Conservation (phyloP, 1,284 basidiomycete species). For the Coniferiporia weirii region DNA sequence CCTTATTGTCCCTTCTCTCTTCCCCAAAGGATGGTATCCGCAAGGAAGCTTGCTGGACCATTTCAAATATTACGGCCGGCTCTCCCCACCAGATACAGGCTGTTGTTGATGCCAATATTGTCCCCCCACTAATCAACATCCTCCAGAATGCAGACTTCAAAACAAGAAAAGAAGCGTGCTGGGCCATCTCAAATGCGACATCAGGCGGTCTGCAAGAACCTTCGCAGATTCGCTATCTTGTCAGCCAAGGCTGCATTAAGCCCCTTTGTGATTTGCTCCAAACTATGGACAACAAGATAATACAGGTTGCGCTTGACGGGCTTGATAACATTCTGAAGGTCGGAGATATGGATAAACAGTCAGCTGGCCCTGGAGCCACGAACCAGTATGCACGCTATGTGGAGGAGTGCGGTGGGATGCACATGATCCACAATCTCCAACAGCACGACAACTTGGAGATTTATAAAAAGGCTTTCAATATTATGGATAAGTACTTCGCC, state of each 20-base stretch:
- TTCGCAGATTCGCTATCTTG: conserved; percentile 96
- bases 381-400: conserved; percentile 95
- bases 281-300: conserved; percentile 99
- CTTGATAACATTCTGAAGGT: conserved; percentile 99
- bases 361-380: conserved; percentile 74
- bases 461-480: conserved; percentile 99
- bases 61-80: conserved; percentile 98
- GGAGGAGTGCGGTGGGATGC: conserved; percentile 98
- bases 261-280: conserved; percentile 94
- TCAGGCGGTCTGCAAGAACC: conserved; percentile 97
- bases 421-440: conserved; percentile 97
- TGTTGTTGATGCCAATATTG: conserved; percentile 84
- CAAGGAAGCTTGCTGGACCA: conserved; percentile 99
- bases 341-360: conserved; percentile 92
- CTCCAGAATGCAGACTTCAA: conserved; percentile 98
- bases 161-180: conserved; percentile 99
- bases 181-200: conserved; percentile 99
- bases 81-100: conserved; percentile 95
- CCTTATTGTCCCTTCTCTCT: conserved; percentile 86
- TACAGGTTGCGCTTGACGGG: conserved; percentile 96
- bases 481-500: conserved; percentile 96
- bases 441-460: conserved; percentile 99
- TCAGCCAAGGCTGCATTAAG: conserved; percentile 97
- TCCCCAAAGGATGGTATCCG: conserved; percentile 95
- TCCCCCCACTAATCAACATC: conserved; percentile 98